Evolutionary conservation across 2,329 filamentous ascomycete genomes (phyloP), one percentile per base, ranked within the genome.

Genomic region (Aspergillus novoparasiticus): DNA sequence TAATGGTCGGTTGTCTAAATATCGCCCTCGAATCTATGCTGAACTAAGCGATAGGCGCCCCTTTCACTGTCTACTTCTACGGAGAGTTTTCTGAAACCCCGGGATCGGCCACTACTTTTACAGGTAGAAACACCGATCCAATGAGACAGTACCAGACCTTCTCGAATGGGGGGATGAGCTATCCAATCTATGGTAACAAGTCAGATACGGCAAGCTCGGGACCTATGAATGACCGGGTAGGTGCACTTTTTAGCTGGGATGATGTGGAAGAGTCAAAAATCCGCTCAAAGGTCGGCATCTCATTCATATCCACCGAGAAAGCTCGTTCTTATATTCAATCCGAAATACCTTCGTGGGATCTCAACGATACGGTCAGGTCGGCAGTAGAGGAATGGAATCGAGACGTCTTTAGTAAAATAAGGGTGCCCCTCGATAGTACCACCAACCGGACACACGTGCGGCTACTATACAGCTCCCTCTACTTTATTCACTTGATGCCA

Each of bases 401-500:
- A 12, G 90, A 91, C 30, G 79, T 84, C 0, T 76, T 84, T 51
- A 79, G 76, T 54, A 83, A 79, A 53, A 77, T 83, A 19, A 73
- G 77, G 5, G 75, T 81, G 9, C 65, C 72, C 1, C 73, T 73
- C 10, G 72, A 74, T 16, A 64, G 71, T 11, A 72, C 76, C 0
- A 73, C 75, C 0, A 76, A 75, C 30, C 60, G 69, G 50, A 74
- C 72, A 12, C 63, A 73, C 36, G 68, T 75, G n/a, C 66, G 72
- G 50, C 56, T 75, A 36, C 61, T 75, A 4, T 75, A 75, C 36
- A 75, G 73, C 48, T 75, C 73, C 11, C 65, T 75, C 6, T 91
- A 91, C 70, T 88, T 89, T 64, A 89, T 89, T 82, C 85, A 87
- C 60, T 74, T 91, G 10, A 84, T 91, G 64, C 89, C 89, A 0